These are phyloP conservation scores for Diversispora epigaea DNA, from an alignment of 192 early-diverging fungal species.

Conservation along the genomic window DNA sequence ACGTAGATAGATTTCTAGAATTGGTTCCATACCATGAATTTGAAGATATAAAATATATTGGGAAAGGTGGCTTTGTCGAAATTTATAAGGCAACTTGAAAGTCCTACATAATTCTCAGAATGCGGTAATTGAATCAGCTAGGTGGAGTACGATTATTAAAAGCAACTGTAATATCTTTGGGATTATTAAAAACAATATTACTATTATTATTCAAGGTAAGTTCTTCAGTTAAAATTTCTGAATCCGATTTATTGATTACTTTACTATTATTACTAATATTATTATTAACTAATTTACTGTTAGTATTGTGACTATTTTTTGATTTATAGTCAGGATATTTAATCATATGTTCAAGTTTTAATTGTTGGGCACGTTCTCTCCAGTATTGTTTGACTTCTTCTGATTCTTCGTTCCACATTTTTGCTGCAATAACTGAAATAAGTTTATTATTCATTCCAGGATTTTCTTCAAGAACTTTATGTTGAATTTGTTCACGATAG, in stretches of 20 bases:
- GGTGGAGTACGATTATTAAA: neutral
- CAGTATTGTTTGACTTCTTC: slow-evolving; percentile 30
- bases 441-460: slow-evolving; percentile 35
- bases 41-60: no score
- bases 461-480: slow-evolving; percentile 27
- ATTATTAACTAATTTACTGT: neutral
- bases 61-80: no score
- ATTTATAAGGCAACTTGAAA: no score
- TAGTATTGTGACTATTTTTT: neutral
- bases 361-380: slow-evolving; percentile 23
- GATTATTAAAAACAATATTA: neutral
- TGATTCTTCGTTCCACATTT: slow-evolving; percentile 35
- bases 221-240: neutral
- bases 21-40: no score
- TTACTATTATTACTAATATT: slow-evolving; percentile 2
- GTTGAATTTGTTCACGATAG: slow-evolving; percentile 55
- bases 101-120: no score
- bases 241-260: neutral
- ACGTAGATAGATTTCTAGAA: no score
- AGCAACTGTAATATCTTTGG: neutral
- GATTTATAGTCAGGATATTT: slow-evolving; percentile 40
- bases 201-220: neutral
- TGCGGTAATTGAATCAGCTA: no score
- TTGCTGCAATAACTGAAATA: slow-evolving; percentile 35
- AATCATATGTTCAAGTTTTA: slow-evolving; percentile 30